phyloP scores from a whole-genome alignment of 139 green algal species.

The Coelastrella sp. region DNA sequence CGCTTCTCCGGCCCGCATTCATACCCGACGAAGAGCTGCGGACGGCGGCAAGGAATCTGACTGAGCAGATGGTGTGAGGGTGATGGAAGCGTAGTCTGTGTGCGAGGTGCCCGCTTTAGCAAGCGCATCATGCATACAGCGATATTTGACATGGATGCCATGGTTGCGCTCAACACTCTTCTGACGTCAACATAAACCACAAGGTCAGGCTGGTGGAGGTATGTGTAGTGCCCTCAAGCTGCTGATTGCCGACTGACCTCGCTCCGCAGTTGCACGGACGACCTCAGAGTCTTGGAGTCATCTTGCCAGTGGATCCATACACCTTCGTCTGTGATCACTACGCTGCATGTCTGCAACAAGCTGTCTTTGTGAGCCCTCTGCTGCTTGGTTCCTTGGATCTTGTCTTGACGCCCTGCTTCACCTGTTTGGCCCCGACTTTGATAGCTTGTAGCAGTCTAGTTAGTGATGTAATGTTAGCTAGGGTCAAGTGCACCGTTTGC shows the following conservation, averaged over 20 bases:
- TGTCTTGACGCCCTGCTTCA: not conserved
- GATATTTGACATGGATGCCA: too few relatives aligned
- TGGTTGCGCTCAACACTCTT: too few relatives aligned
- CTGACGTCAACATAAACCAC: too few relatives aligned
- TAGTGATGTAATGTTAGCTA: constrained; percentile 50
- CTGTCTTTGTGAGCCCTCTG: not conserved
- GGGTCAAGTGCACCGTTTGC: constrained; percentile 1
- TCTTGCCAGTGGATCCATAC: constrained; percentile 65
- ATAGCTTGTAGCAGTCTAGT: constrained; percentile 57
- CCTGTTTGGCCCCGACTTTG: constrained; percentile 60
- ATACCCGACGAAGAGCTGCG: constrained; percentile 62
- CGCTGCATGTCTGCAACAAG: constrained; percentile 48
- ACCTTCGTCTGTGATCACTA: constrained; percentile 51
- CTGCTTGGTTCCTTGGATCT: not conserved
- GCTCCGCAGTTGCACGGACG: constrained; percentile 55
- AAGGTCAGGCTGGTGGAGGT: too few relatives aligned
- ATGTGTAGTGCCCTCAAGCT: too few relatives aligned
- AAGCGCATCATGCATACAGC: too few relatives aligned
- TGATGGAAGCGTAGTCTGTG: too few relatives aligned
- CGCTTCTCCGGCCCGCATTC: constrained; percentile 22
- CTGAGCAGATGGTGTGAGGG: not conserved
- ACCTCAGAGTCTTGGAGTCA: constrained; percentile 68
- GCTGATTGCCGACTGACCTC: constrained; percentile 43
- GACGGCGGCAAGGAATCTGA: not conserved
- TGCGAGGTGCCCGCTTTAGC: too few relatives aligned